These are phyloP conservation scores for Blastobotrys ciferrii DNA, from an alignment of 1,139 yeast genomes.

Conservation along the genomic window DNA sequence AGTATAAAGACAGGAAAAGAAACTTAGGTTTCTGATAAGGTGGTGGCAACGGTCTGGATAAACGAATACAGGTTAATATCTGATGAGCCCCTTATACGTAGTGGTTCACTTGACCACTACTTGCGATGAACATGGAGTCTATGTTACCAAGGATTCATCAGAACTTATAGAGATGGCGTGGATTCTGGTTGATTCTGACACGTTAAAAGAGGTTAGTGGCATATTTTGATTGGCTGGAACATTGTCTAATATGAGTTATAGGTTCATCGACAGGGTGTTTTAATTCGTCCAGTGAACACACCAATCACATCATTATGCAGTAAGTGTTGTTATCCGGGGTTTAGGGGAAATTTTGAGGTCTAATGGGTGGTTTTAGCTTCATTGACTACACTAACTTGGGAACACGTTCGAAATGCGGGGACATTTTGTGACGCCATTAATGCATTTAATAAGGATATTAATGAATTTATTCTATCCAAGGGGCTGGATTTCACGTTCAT, in stretches of 20 bases:
- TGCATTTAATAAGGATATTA: conserved; percentile 51
- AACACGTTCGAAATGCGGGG: conserved; percentile 51
- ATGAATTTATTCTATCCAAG: conserved; percentile 43
- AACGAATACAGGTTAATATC: too few species aligned
- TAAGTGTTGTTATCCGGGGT: conserved; percentile 22
- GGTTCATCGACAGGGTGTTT: conserved; percentile 43
- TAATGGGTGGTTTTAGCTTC: conserved; percentile 20
- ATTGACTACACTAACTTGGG: conserved; percentile 59
- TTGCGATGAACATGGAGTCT: conserved; percentile 61
- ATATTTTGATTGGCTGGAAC: too few species aligned
- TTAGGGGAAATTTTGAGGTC: too few species aligned
- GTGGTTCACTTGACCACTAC: conserved; percentile 65
- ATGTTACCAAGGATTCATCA: conserved; percentile 60
- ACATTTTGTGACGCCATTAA: conserved; percentile 59
- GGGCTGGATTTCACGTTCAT: conserved; percentile 63
- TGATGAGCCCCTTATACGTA: conserved; percentile 43
- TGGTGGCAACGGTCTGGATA: too few species aligned
- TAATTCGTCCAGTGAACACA: conserved; percentile 63
- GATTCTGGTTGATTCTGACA: conserved; percentile 47
- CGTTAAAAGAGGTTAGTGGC: conserved; percentile 30
- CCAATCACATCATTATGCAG: conserved; percentile 65
- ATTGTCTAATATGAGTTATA: conserved; percentile 24
- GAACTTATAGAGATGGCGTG: conserved; percentile 70
- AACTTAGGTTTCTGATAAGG: too few species aligned
- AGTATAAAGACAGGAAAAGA: too few species aligned